Evolutionary conservation across 768 basidiomycete species (phyloP).

Genomic region (Xerocomellus amylosporus): DNA sequence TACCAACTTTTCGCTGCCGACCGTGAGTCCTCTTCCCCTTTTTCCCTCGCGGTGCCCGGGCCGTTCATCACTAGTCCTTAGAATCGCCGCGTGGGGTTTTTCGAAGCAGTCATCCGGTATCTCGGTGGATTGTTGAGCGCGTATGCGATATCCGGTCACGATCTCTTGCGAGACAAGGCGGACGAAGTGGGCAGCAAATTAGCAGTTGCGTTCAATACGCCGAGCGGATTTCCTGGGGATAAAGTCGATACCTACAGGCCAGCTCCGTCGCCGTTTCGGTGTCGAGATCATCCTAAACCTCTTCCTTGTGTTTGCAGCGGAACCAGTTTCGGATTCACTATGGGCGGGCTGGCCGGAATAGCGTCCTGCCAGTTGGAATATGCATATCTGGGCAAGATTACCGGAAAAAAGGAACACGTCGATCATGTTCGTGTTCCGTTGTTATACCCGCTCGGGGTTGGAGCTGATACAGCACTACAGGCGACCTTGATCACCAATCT

Average conservation of each 20-base stretch:
- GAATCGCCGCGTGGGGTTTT: conserved; percentile 49
- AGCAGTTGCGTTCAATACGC: conserved; percentile 67
- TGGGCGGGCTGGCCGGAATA: conserved; percentile 67
- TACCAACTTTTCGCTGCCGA: conserved; percentile 45
- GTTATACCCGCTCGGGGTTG: background rate
- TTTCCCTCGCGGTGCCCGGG: too few species aligned
- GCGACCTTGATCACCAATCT: conserved; percentile 47
- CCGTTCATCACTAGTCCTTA: conserved; percentile 2
- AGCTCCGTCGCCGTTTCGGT: conserved; percentile 9
- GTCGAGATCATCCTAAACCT: background rate
- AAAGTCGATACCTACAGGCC: conserved; percentile 65
- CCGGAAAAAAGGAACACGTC: conserved; percentile 64
- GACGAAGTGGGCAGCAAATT: conserved; percentile 71
- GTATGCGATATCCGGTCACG: conserved; percentile 68
- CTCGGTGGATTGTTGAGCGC: conserved; percentile 85
- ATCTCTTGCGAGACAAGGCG: conserved; percentile 62
- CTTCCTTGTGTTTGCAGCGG: background rate
- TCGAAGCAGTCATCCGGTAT: conserved; percentile 86
- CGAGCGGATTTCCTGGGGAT: conserved; percentile 68
- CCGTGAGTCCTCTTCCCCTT: conserved; percentile 30
- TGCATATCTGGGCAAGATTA: conserved; percentile 76
- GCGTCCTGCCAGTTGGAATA: conserved; percentile 82
- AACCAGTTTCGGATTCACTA: background rate
- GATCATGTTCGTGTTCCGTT: conserved; percentile 43
- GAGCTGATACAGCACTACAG: conserved; percentile 28